Percentiles rank a stretch among this genome's conserved stretches.
phyloP scores from a whole-genome alignment of 2,329 filamentous ascomycete species.

The Xylariaceae sp. region DNA sequence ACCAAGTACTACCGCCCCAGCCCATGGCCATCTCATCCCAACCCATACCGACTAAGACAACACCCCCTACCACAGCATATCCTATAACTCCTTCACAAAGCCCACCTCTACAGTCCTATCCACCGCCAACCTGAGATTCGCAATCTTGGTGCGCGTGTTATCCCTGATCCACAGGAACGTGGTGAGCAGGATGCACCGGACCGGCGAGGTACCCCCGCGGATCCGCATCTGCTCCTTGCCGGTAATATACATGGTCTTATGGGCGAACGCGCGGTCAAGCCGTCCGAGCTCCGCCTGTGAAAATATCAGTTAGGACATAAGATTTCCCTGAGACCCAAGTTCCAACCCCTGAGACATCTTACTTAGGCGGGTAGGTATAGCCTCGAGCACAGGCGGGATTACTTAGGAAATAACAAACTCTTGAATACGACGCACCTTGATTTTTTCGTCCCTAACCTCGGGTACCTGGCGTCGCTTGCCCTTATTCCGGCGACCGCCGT shows the following conservation, averaged over 20 bases:
- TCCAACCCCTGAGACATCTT: too few species aligned
- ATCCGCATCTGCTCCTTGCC: slow-evolving; percentile 66
- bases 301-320: too few species aligned
- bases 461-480: not conserved
- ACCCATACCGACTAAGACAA: too few species aligned
- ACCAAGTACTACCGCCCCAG: not conserved
- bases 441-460: slow-evolving; percentile 32
- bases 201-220: slow-evolving; percentile 39
- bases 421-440: too few species aligned
- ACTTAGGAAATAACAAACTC: too few species aligned
- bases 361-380: too few species aligned
- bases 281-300: slow-evolving; percentile 45
- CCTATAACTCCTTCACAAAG: slow-evolving; percentile 65
- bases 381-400: too few species aligned
- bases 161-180: slow-evolving; percentile 67
- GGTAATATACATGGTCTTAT: slow-evolving; percentile 58
- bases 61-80: too few species aligned
- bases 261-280: slow-evolving; percentile 47
- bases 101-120: slow-evolving; percentile 69
- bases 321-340: too few species aligned
- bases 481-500: too few species aligned
- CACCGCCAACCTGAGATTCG: slow-evolving; percentile 60
- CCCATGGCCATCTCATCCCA: not conserved
- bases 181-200: slow-evolving; percentile 52
- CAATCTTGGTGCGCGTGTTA: slow-evolving; percentile 67